These are phyloP conservation scores for Eruca vesicaria DNA, from an alignment of 441 rosid genomes.

Conservation along the genomic window DNA sequence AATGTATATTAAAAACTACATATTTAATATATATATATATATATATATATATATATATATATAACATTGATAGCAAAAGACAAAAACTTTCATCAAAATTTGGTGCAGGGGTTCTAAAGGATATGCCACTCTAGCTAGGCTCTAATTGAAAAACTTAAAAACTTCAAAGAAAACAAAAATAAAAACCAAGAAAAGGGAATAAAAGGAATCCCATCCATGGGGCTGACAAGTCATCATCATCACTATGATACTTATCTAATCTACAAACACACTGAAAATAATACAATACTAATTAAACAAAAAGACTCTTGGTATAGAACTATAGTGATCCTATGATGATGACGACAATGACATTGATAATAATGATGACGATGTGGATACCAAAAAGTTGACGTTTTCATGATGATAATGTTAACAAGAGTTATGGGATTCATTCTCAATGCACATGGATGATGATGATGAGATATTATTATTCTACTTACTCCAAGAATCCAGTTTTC, in stretches of 20 bases:
- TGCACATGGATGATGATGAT: slow-evolving; percentile 32
- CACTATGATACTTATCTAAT: slow-evolving; percentile 37
- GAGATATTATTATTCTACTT: slow-evolving; percentile 8
- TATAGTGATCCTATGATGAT: slow-evolving; percentile 28
- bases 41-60: background rate
- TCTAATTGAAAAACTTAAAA: slow-evolving; percentile 14
- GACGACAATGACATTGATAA: slow-evolving; percentile 40
- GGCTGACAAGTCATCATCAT: slow-evolving; percentile 33
- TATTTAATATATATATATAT: background rate
- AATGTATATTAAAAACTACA: background rate
- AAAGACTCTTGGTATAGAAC: background rate
- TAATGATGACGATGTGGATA: slow-evolving; percentile 38
- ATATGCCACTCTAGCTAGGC: slow-evolving; percentile 22
- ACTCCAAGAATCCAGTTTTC: slow-evolving; percentile 95
- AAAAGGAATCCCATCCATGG: slow-evolving; percentile 41
- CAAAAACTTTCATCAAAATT: slow-evolving; percentile 19
- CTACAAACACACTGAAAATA: slow-evolving; percentile 4
- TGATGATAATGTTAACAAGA: slow-evolving; percentile 28
- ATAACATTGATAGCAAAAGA: slow-evolving; percentile 24
- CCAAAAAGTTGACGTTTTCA: slow-evolving; percentile 27
- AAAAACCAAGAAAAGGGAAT: slow-evolving; percentile 25
- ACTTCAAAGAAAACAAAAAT: background rate
- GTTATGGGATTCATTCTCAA: slow-evolving; percentile 23
- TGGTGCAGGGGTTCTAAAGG: slow-evolving; percentile 26
- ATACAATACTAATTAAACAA: too few species aligned